Evolutionary conservation across 768 basidiomycete species (phyloP).

Genomic region (Gautieria morchelliformis): DNA sequence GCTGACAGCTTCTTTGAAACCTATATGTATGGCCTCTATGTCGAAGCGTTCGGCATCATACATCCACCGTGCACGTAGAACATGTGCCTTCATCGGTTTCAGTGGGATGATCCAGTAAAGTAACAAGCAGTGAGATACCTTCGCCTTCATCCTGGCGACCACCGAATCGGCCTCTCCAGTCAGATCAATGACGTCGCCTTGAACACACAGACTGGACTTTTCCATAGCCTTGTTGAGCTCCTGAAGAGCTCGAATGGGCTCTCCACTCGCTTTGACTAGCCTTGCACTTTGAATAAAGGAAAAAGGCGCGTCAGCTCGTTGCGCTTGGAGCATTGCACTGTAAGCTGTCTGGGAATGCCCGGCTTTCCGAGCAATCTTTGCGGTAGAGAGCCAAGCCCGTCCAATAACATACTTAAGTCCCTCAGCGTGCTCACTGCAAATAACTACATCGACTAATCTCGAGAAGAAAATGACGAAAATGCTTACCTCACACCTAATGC

Average conservation of each 20-base stretch:
- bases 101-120: background rate
- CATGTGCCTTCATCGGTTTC: conserved; percentile 44
- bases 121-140: conserved; percentile 35
- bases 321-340: conserved; percentile 87
- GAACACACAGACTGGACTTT: background rate
- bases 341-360: conserved; percentile 96
- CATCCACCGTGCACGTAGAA: conserved; percentile 88
- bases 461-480: background rate
- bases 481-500: conserved; percentile 67
- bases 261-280: conserved; percentile 67
- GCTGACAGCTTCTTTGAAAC: conserved; percentile 26
- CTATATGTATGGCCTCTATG: conserved; percentile 45
- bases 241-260: conserved; percentile 76
- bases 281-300: conserved; percentile 89
- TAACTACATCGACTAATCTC: background rate
- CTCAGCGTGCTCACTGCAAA: conserved; percentile 17
- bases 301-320: conserved; percentile 58
- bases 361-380: conserved; percentile 94
- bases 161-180: conserved; percentile 43
- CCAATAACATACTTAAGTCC: conserved; percentile 54
- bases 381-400: conserved; percentile 80
- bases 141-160: conserved; percentile 51
- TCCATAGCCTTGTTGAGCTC: conserved; percentile 66
- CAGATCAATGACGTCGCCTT: conserved; percentile 42
- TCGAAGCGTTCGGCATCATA: conserved; percentile 81